Percentiles rank a stretch among this genome's conserved stretches.
Evolutionary conservation across 768 basidiomycete species (phyloP).

Genomic region (Tylopilus sp.): DNA sequence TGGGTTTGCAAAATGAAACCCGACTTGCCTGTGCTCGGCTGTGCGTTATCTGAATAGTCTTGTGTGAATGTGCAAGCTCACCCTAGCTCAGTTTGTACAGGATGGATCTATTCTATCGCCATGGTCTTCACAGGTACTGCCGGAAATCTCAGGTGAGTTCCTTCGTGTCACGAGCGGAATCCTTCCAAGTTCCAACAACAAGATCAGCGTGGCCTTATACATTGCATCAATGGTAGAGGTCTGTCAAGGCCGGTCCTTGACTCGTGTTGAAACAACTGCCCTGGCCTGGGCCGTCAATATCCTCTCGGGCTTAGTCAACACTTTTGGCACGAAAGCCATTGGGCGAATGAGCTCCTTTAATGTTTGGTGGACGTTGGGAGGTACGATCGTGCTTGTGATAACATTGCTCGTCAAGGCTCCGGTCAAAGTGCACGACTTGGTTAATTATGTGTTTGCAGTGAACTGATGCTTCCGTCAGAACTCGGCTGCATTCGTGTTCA

Average conservation of each 20-base stretch:
- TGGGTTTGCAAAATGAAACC: constrained; percentile 64
- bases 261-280: constrained; percentile 46
- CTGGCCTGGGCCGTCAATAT: constrained; percentile 60
- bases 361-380: constrained; percentile 61
- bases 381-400: constrained; percentile 54
- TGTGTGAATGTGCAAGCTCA: neutral
- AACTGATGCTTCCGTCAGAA: constrained; percentile 36
- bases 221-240: constrained; percentile 54
- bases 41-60: constrained; percentile 33
- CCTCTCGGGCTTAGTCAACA: constrained; percentile 51
- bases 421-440: constrained; percentile 36
- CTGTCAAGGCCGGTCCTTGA: constrained; percentile 40
- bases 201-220: constrained; percentile 46
- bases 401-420: constrained; percentile 56
- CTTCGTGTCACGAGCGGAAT: neutral
- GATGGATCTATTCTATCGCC: constrained; percentile 59
- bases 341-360: constrained; percentile 53
- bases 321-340: constrained; percentile 53
- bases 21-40: constrained; percentile 48
- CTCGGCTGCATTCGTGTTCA: constrained; percentile 50
- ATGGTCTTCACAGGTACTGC: constrained; percentile 60
- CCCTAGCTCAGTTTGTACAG: constrained; percentile 39
- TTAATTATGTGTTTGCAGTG: neutral
- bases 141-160: constrained; percentile 47
- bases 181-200: neutral